These are phyloP conservation scores for Cryptosporidium parvum DNA, from an alignment of 169 alveolate species.

Conservation along the genomic window DNA sequence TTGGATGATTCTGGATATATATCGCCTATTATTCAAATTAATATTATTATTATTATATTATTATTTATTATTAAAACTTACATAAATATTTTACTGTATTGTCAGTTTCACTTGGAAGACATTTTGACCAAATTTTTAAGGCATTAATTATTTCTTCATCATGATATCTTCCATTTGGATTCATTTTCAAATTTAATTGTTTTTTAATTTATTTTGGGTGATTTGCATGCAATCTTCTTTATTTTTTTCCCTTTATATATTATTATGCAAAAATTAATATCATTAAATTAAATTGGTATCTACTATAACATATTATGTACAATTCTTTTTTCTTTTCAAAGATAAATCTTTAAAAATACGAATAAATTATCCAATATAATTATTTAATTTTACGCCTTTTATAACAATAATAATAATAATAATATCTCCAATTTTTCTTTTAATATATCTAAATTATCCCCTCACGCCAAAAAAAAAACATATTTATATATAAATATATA, in stretches of 20 bases:
- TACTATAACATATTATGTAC: background rate
- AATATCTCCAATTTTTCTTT: background rate
- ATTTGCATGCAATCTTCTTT: constrained; percentile 4
- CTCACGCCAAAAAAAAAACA: background rate
- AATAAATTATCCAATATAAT: no score
- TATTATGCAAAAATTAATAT: background rate
- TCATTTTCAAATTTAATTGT: background rate
- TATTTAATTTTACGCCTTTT: background rate
- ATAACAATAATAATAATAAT: background rate
- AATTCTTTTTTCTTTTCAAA: background rate
- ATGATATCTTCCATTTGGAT: background rate
- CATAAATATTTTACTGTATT: constrained; percentile 2
- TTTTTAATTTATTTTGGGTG: background rate
- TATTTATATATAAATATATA: no score
- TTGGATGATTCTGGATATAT: background rate
- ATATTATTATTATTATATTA: background rate
- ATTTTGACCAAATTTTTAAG: constrained; percentile 59
- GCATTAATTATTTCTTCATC: constrained; percentile 39
- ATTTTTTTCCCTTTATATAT: background rate
- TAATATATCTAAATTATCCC: background rate
- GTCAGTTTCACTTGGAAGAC: constrained; percentile 46
- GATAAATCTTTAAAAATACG: background rate
- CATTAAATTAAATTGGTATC: background rate
- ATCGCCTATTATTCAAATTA: constrained; percentile 20
- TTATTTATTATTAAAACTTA: constrained; percentile 27